These are phyloP conservation scores for Pseudogymnoascus pannorum DNA, from an alignment of 2,329 filamentous ascomycete species.

Conservation along the genomic window DNA sequence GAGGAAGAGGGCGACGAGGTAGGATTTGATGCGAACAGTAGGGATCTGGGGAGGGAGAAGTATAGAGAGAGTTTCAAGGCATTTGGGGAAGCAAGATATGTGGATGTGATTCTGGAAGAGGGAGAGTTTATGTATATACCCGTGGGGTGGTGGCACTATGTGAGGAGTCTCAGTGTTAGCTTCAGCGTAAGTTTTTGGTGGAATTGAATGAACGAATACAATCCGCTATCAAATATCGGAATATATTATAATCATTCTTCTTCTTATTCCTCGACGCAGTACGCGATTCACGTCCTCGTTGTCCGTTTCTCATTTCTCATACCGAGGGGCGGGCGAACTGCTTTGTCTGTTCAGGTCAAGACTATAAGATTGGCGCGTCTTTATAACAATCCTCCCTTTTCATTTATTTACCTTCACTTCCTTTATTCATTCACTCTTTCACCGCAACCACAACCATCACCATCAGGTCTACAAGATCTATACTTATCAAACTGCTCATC, in stretches of 20 bases:
- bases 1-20: conserved; percentile 15
- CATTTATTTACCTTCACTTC: background rate
- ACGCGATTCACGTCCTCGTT: background rate
- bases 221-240: too few relatives aligned
- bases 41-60: conserved; percentile 9
- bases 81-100: conserved; percentile 25
- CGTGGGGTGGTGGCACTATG: conserved; percentile 97
- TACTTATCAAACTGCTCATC: background rate
- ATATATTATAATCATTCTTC: background rate
- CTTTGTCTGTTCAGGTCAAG: background rate
- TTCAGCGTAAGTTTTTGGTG: conserved; percentile 98
- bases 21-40: conserved; percentile 8
- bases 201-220: conserved; percentile 37
- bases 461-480: background rate
- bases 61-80: conserved; percentile 19
- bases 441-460: background rate
- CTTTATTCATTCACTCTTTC: background rate
- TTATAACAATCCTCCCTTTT: background rate
- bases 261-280: background rate
- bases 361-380: background rate
- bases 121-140: conserved; percentile 88
- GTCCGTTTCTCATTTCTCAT: background rate
- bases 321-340: background rate
- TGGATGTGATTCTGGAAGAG: conserved; percentile 71
- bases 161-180: conserved; percentile 74